phyloP scores from a whole-genome alignment of 2,329 filamentous ascomycete species.

The Salinomyces thailandicus region DNA sequence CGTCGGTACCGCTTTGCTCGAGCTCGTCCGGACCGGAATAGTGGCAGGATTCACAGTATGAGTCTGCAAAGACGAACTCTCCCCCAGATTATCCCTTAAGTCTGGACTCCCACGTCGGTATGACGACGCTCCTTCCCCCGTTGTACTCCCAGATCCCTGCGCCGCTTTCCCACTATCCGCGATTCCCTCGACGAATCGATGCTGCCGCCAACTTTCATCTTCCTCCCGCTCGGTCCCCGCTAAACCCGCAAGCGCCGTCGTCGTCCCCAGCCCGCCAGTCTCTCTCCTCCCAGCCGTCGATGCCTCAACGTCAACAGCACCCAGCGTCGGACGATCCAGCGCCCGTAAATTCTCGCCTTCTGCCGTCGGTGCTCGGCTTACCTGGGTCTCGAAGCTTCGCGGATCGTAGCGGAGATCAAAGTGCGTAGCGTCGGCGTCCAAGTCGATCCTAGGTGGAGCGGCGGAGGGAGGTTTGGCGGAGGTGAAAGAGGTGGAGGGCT shows the following conservation, averaged over 20 bases:
- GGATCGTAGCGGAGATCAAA: conserved; percentile 7
- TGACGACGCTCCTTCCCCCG: not conserved
- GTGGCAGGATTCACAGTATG: conserved; percentile 18
- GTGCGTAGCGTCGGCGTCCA: conserved; percentile 1
- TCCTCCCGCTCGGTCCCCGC: not conserved
- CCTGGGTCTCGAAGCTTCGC: conserved; percentile 2
- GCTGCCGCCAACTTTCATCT: not conserved
- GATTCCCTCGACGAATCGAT: conserved; percentile 2
- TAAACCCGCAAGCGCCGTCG: not conserved
- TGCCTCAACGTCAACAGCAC: not conserved
- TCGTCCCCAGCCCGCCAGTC: not conserved
- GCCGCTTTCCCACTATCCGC: not conserved
- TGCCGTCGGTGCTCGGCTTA: conserved; percentile 1
- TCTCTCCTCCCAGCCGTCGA: not conserved
- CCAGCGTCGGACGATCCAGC: conserved; percentile 4
- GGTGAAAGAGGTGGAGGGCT: not conserved
- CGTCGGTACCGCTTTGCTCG: conserved; percentile 42
- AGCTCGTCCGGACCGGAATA: conserved; percentile 65
- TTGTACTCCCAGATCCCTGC: not conserved
- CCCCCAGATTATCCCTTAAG: not conserved
- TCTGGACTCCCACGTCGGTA: not conserved
- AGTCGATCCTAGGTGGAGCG: not conserved
- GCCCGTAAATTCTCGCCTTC: not conserved
- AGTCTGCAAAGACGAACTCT: too few species aligned
- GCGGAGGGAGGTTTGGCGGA: not conserved